A percentile compares a stretch with the other conserved stretches of the same genome.
These are phyloP conservation scores for Scutellaria galericulata DNA, from an alignment of 257 asterid species.

Conservation along the genomic window DNA sequence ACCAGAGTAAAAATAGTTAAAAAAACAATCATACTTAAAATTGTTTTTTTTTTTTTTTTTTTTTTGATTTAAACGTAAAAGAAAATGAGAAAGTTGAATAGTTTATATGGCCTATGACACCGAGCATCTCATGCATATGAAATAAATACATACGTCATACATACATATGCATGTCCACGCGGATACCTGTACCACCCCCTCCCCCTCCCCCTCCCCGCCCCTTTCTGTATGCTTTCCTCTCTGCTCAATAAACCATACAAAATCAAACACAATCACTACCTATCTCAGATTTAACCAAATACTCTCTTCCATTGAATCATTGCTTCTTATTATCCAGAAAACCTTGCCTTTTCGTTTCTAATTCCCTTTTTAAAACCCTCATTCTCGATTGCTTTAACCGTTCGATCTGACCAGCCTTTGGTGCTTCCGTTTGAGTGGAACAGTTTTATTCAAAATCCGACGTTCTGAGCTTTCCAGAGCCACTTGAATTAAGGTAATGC, in stretches of 20 bases:
- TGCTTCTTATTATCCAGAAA: neutral
- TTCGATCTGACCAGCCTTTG: slow-evolving; percentile 41
- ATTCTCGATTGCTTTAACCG: slow-evolving; percentile 27
- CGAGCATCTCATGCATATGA: neutral
- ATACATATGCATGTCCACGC: slow-evolving; percentile 32
- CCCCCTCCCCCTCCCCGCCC: neutral
- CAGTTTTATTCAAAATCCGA: neutral
- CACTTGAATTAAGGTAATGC: slow-evolving; percentile 39
- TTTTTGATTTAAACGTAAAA: too few species aligned
- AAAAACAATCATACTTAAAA: too few species aligned
- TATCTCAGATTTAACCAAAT: slow-evolving; percentile 15
- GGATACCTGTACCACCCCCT: slow-evolving; percentile 12
- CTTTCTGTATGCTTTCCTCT: slow-evolving; percentile 15
- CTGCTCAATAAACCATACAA: slow-evolving; percentile 28
- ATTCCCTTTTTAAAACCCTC: slow-evolving; percentile 28
- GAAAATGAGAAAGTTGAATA: too few species aligned
- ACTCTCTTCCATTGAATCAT: neutral
- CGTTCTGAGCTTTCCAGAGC: slow-evolving; percentile 19
- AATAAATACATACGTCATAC: neutral
- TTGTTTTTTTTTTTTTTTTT: too few species aligned
- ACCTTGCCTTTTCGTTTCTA: neutral
- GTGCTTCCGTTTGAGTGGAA: slow-evolving; percentile 6
- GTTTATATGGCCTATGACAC: too few species aligned
- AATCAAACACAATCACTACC: slow-evolving; percentile 29
- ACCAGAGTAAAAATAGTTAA: too few species aligned